Percentiles rank a stretch among this genome's conserved stretches.
These are phyloP conservation scores for Acanthamoeba sp. DNA, from an alignment of 208 protist species.

Conservation along the genomic window DNA sequence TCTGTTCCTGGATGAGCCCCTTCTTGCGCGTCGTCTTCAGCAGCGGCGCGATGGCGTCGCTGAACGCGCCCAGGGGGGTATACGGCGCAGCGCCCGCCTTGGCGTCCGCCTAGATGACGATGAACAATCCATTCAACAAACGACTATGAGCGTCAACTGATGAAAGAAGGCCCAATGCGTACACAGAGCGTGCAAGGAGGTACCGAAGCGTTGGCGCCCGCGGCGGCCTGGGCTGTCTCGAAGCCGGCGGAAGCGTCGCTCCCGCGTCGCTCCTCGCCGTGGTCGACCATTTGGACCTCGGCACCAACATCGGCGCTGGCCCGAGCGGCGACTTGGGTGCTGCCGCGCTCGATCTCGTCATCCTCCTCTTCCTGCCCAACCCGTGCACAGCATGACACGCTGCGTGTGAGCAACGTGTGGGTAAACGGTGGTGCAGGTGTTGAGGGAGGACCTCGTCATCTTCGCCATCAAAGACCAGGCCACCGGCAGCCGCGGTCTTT, in stretches of 20 bases:
- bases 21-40: slow-evolving; percentile 3
- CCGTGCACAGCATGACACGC: no score
- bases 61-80: neutral
- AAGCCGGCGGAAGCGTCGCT: neutral
- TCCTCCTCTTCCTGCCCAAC: neutral
- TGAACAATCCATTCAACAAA: no score
- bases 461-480: slow-evolving; percentile 1
- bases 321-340: neutral
- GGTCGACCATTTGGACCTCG: neutral
- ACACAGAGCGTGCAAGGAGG: no score
- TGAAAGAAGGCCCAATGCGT: no score
- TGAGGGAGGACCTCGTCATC: neutral
- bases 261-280: neutral
- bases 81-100: neutral
- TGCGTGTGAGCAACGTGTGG: no score
- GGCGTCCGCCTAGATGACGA: no score
- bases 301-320: neutral
- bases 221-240: neutral
- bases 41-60: slow-evolving; percentile 33
- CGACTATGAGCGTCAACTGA: no score
- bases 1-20: neutral
- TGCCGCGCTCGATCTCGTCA: neutral
- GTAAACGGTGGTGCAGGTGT: no score
- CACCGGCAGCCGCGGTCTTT: neutral
- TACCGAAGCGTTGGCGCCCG: neutral